Conservation (phyloP, 1,284 basidiomycete genomes). For the Somion occarium region DNA sequence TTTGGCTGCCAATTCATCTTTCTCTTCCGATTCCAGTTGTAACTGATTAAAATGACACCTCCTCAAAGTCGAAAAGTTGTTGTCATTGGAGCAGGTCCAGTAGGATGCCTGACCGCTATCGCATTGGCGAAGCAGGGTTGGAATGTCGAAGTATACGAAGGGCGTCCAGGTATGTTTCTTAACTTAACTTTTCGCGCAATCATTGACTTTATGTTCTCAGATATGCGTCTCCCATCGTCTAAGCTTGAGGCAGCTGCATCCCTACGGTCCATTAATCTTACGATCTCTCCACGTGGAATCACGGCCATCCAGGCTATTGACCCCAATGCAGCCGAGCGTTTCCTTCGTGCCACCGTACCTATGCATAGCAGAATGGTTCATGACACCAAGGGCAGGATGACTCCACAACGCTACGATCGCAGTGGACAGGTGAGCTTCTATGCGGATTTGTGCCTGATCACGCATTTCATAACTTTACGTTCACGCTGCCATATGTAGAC, state of each 20-base stretch:
- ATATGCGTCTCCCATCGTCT: constrained; percentile 66
- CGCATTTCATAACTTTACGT: too few relatives aligned
- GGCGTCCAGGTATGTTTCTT: constrained; percentile 63
- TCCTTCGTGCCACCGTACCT: constrained; percentile 81
- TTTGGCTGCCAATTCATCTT: neutral
- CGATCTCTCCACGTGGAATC: constrained; percentile 91
- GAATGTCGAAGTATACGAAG: constrained; percentile 86
- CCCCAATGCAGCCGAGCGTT: constrained; percentile 65
- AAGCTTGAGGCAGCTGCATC: constrained; percentile 49
- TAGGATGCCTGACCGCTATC: constrained; percentile 91
- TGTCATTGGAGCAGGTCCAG: constrained; percentile 86
- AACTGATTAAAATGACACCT: neutral
- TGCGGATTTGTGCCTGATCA: constrained; percentile 14
- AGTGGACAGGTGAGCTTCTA: constrained; percentile 68
- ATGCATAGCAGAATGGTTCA: constrained; percentile 98
- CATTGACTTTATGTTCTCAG: constrained; percentile 31
- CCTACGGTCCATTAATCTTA: constrained; percentile 93
- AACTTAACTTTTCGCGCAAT: neutral
- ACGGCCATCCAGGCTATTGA: constrained; percentile 82
- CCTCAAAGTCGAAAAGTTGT: constrained; percentile 39
- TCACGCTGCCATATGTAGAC: too few relatives aligned
- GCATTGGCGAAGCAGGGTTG: constrained; percentile 87
- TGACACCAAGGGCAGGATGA: constrained; percentile 58
- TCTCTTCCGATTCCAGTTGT: neutral
- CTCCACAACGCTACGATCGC: constrained; percentile 85